Conservation (phyloP, 2,329 filamentous ascomycete genomes). For the Fusarium devonianum region DNA sequence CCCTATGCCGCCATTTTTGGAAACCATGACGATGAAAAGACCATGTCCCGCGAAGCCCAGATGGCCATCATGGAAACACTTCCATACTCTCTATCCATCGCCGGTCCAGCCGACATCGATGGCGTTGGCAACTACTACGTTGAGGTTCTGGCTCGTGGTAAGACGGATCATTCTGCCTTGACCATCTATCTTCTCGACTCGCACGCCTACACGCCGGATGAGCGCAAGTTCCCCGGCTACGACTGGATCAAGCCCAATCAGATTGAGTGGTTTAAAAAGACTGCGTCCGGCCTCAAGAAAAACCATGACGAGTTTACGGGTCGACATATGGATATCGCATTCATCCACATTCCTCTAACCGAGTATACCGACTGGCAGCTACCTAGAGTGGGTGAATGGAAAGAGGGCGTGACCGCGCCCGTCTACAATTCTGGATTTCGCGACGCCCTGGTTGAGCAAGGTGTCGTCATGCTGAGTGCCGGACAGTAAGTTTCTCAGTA, state of each 20-base stretch:
- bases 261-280: slow-evolving; percentile 91
- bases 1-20: slow-evolving; percentile 95
- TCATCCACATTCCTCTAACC: slow-evolving; percentile 95
- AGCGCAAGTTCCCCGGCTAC: slow-evolving; percentile 87
- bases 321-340: slow-evolving; percentile 93
- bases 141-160: slow-evolving; percentile 83
- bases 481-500: slow-evolving; percentile 73
- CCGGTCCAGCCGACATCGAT: slow-evolving; percentile 83
- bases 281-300: slow-evolving; percentile 75
- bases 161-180: slow-evolving; percentile 84
- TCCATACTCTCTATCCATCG: slow-evolving; percentile 85
- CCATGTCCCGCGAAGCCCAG: slow-evolving; percentile 76
- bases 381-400: slow-evolving; percentile 71
- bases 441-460: slow-evolving; percentile 85
- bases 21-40: slow-evolving; percentile 94
- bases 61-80: slow-evolving; percentile 88
- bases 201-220: slow-evolving; percentile 89
- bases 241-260: slow-evolving; percentile 97
- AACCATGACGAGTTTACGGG: slow-evolving; percentile 86
- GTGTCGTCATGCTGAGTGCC: slow-evolving; percentile 85
- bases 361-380: slow-evolving; percentile 76
- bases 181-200: slow-evolving; percentile 96
- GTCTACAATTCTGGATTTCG: slow-evolving; percentile 92
- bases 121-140: slow-evolving; percentile 95
- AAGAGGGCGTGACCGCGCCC: slow-evolving; percentile 86